Conservation (phyloP, 2,329 filamentous ascomycete genomes). For the Beauveria brongniartii region DNA sequence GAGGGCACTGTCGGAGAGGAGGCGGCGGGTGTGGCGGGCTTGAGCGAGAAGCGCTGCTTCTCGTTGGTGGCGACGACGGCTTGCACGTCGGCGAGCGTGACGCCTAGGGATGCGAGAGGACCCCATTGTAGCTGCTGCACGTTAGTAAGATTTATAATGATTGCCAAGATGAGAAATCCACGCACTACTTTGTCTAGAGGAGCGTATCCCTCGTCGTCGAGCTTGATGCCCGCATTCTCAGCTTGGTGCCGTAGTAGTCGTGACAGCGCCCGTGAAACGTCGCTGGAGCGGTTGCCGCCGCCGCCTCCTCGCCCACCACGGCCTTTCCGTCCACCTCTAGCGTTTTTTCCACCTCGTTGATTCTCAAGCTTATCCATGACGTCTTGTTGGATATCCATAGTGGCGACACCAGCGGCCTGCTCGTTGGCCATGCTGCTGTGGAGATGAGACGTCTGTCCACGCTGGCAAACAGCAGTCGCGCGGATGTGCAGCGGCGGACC, state of each 20-base stretch:
- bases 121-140: conserved; percentile 41
- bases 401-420: not conserved
- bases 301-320: conserved; percentile 19
- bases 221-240: conserved; percentile 43
- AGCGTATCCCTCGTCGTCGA: conserved; percentile 54
- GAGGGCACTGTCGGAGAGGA: conserved; percentile 19
- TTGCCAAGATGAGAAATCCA: conserved; percentile 13
- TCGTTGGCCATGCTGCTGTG: conserved; percentile 4
- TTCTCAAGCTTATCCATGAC: not conserved
- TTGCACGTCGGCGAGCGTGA: conserved; percentile 68
- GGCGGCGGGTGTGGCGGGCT: conserved; percentile 26
- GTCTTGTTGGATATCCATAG: conserved; percentile 5
- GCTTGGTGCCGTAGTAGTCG: conserved; percentile 49
- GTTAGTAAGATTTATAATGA: not conserved
- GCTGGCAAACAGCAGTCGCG: not conserved
- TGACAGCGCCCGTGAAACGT: conserved; percentile 47
- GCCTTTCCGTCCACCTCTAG: conserved; percentile 14
- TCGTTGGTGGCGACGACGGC: conserved; percentile 65
- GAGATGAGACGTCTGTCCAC: not conserved
- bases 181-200: conserved; percentile 50
- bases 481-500: not conserved
- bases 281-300: conserved; percentile 23
- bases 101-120: conserved; percentile 57
- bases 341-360: not conserved
- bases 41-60: conserved; percentile 84